These are phyloP conservation scores for Elongisporangium prolatum DNA, from an alignment of 352 stramenopile species.

Conservation along the genomic window DNA sequence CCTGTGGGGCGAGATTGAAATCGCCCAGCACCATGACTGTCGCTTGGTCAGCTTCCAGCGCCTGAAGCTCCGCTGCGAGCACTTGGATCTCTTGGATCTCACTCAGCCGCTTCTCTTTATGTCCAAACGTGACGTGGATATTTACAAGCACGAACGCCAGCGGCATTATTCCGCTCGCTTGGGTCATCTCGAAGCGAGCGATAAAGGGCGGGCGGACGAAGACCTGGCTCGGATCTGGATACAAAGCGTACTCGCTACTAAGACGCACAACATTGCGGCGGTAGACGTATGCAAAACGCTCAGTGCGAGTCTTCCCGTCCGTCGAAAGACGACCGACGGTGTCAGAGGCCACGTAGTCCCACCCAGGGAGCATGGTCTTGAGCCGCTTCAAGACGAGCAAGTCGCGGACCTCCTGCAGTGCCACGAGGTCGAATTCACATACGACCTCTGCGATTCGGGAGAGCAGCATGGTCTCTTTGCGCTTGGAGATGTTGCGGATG, in stretches of 20 bases:
- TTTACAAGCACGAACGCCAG: constrained; percentile 45
- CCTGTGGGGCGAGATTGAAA: constrained; percentile 60
- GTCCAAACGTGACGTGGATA: constrained; percentile 42
- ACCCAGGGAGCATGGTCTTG: constrained; percentile 48
- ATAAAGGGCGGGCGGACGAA: constrained; percentile 42
- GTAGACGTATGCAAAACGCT: constrained; percentile 60
- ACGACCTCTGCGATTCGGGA: constrained; percentile 45
- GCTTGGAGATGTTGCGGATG: constrained; percentile 62
- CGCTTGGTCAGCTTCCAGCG: constrained; percentile 4
- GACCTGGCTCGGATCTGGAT: constrained; percentile 6
- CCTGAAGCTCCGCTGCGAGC: constrained; percentile 16
- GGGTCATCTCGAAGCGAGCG: constrained; percentile 25
- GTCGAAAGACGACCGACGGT: constrained; percentile 16
- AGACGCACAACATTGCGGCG: constrained; percentile 21
- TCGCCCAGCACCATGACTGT: constrained; percentile 55
- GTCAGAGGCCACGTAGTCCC: constrained; percentile 51
- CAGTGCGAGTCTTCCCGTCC: constrained; percentile 21
- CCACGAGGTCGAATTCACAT: constrained; percentile 60
- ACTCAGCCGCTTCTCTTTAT: constrained; percentile 15
- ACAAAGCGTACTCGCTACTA: constrained; percentile 19
- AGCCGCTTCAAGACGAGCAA: constrained; percentile 53
- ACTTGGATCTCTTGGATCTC: constrained; percentile 36
- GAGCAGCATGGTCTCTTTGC: constrained; percentile 29
- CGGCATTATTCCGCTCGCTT: constrained; percentile 6
- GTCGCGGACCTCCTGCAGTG: constrained; percentile 64